Conservation (phyloP, 2,329 filamentous ascomycete species). For the Botrytis fragariae region DNA sequence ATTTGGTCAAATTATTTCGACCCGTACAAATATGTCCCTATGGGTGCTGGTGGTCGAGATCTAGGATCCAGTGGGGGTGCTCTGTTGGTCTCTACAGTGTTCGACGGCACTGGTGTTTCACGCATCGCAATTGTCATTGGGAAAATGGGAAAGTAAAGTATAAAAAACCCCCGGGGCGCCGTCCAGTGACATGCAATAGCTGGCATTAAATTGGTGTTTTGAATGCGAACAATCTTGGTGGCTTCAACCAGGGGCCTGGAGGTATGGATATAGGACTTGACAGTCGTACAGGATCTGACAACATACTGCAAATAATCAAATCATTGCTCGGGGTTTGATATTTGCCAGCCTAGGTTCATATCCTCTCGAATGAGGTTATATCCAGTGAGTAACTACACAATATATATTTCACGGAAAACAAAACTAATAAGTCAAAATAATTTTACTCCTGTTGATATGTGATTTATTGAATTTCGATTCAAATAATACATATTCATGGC, state of each 20-base stretch:
- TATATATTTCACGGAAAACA: not conserved
- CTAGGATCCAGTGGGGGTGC: constrained; percentile 47
- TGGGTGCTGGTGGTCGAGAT: constrained; percentile 51
- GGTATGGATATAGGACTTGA: constrained; percentile 18
- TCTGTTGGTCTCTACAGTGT: constrained; percentile 37
- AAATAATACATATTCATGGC: not conserved
- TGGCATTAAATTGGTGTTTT: constrained; percentile 25
- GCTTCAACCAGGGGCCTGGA: constrained; percentile 42
- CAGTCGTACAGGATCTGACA: constrained; percentile 21
- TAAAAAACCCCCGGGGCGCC: no score
- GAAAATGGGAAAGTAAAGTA: constrained; percentile 44
- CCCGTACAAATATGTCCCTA: constrained; percentile 48
- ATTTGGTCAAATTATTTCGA: constrained; percentile 50
- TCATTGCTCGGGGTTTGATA: constrained; percentile 46
- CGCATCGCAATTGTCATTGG: constrained; percentile 19
- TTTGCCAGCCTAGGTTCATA: constrained; percentile 41
- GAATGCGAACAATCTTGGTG: constrained; percentile 44
- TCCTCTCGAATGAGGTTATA: constrained; percentile 42
- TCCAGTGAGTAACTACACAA: not conserved
- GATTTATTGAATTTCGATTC: not conserved
- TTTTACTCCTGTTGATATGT: not conserved
- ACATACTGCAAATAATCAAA: constrained; percentile 42
- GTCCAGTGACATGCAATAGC: not conserved
- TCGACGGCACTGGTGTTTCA: not conserved
- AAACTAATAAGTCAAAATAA: not conserved